Evolutionary conservation across 306 rosid species (phyloP).

Genomic region (Rosa chinensis): DNA sequence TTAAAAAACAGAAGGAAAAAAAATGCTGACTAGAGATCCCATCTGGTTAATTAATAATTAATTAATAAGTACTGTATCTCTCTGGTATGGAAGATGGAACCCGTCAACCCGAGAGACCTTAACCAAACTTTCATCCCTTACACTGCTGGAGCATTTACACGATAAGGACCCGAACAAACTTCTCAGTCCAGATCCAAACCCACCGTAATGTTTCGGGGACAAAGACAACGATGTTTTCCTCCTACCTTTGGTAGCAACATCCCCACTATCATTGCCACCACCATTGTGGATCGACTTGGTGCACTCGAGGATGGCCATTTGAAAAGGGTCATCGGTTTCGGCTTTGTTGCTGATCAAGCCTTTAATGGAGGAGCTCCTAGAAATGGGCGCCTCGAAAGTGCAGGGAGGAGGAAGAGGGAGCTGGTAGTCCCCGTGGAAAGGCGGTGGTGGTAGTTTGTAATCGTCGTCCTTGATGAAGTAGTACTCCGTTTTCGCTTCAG

Average conservation of each 20-base stretch:
- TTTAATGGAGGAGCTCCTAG: slow-evolving; percentile 46
- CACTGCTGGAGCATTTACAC: slow-evolving; percentile 44
- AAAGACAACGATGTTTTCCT: slow-evolving; percentile 5
- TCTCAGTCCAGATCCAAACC: slow-evolving; percentile 27
- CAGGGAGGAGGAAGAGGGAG: slow-evolving; percentile 88
- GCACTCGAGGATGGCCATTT: slow-evolving; percentile 69
- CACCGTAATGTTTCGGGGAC: background rate
- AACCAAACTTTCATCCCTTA: slow-evolving; percentile 48
- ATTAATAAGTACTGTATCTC: background rate
- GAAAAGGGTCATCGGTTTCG: slow-evolving; percentile 63
- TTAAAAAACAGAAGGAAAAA: background rate
- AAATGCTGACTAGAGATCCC: background rate
- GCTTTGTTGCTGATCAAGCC: slow-evolving; percentile 16
- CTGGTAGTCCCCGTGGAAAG: slow-evolving; percentile 39
- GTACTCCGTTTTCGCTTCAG: slow-evolving; percentile 12
- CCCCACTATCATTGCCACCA: background rate
- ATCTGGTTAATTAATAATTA: background rate
- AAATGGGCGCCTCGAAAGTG: slow-evolving; percentile 42
- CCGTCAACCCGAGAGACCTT: slow-evolving; percentile 44
- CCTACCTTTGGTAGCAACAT: slow-evolving; percentile 11
- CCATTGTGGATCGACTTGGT: slow-evolving; percentile 34
- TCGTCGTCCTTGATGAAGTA: slow-evolving; percentile 23
- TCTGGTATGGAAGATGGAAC: slow-evolving; percentile 27
- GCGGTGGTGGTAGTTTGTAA: slow-evolving; percentile 57
- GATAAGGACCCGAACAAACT: slow-evolving; percentile 39